A percentile compares a stretch with the other conserved stretches of the same genome.
phyloP scores from a whole-genome alignment of 1,284 basidiomycete genomes.

The Lignosus rhinocerotis region DNA sequence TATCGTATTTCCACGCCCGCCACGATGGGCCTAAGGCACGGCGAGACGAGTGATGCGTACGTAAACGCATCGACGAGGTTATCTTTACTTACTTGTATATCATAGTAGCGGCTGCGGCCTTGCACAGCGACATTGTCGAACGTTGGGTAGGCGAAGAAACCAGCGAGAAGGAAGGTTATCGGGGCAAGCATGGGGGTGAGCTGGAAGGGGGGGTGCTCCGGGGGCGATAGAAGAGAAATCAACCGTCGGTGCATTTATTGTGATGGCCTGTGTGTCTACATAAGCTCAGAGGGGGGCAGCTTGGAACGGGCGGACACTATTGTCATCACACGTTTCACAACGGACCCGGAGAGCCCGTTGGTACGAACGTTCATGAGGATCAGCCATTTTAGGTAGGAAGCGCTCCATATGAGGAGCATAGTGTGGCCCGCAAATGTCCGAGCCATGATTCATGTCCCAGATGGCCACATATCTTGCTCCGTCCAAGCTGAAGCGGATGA shows the following conservation, averaged over 20 bases:
- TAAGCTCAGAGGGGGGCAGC: not conserved
- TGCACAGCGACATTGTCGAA: constrained; percentile 3
- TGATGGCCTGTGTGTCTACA: not conserved
- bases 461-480: no score
- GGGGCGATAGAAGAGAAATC: not conserved
- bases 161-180: constrained; percentile 20
- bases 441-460: not conserved
- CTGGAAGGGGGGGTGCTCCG: not conserved
- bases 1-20: constrained; percentile 70
- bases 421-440: not conserved
- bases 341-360: constrained; percentile 2
- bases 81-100: constrained; percentile 31
- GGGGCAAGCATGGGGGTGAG: constrained; percentile 23
- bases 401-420: constrained; percentile 9
- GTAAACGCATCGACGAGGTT: constrained; percentile 14
- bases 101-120: constrained; percentile 26
- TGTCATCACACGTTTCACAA: constrained; percentile 17
- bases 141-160: constrained; percentile 25
- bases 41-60: constrained; percentile 10
- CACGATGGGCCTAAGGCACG: constrained; percentile 67
- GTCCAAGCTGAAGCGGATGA: not conserved
- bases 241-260: not conserved
- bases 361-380: constrained; percentile 22
- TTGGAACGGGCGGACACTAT: not conserved
- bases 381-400: constrained; percentile 8